Base-by-base conservation (phyloP, 805 yeast species). In the Jamesozyma jinghongensis region DNA sequence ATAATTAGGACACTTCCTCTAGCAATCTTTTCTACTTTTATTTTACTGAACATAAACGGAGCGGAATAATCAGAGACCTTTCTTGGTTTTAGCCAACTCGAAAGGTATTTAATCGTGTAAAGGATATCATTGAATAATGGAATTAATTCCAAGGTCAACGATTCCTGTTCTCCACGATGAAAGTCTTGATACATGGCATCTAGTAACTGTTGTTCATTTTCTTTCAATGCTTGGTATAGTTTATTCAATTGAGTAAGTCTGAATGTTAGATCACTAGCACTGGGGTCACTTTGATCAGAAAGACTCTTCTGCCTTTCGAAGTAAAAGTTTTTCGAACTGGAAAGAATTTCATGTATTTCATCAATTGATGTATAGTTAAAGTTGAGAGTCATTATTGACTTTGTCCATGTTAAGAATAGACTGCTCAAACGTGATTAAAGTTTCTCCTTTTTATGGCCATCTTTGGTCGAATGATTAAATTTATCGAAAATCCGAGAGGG, bases 1-100 rank as follows among this genome's bases (percentile, higher is more conserved):
- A 88, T 77, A 37, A 90, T 68, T 44, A 87, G 69, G 3, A 81
- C 81, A 2, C 74, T 71, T 4, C 97, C 97, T 19, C 70, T 40
- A 4, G 81, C 70, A 11, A 66, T 66, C 36, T 55, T 60, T 40
- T 72, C 73, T 16, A 68, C 51, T 10, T 37, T 37, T 19, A 51
- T 42, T 1, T 39, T 71, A 18, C 78, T 76, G 48, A 54, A 67
- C 63, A 32, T 33, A 37, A 43, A 55, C 2, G 59, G 46, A 4
- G 51, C 46, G 2, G 55, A 33, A 36, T 65, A 56, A 32, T 43
- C 72, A 32, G 5, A 57, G 45, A 58, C 48, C 4, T 56, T 50
- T 42, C 69, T 69, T 1, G 79, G 79, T 48, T 73, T 73, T 22
- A 73, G 64, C 83, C 94, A 80, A 34, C 67, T 62, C 40, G 73